Conservation (phyloP, 129 eudicot genomes). For the Solidago caesia region DNA sequence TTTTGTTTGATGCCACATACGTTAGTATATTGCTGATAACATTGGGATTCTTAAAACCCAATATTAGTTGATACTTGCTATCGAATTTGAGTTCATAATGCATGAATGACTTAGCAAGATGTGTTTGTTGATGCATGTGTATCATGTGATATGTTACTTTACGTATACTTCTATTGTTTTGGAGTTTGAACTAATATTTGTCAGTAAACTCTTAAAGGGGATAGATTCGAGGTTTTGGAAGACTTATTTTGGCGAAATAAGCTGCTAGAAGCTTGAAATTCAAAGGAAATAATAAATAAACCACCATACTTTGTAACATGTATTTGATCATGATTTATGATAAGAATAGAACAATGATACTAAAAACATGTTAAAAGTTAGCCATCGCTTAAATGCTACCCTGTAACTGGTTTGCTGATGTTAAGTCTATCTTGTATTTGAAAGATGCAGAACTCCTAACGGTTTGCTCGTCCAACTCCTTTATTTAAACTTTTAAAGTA, state of each 20-base stretch:
- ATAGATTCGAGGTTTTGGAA: no score
- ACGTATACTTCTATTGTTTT: no score
- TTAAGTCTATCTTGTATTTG: no score
- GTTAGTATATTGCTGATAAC: neutral
- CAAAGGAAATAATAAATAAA: neutral
- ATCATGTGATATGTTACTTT: constrained; percentile 6
- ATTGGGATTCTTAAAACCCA: neutral
- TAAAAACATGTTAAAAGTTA: neutral
- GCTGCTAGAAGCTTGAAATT: neutral
- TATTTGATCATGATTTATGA: neutral
- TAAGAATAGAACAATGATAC: neutral
- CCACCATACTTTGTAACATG: neutral
- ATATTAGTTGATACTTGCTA: neutral
- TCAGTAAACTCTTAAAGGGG: no score
- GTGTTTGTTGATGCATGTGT: constrained; percentile 22
- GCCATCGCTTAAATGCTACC: neutral
- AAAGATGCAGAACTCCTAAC: no score
- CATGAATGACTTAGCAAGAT: constrained; percentile 9
- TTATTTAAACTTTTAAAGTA: no score
- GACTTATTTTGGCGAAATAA: neutral
- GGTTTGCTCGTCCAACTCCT: no score
- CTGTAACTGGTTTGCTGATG: no score
- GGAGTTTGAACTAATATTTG: no score
- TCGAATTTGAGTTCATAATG: neutral
- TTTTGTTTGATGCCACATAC: neutral